Evolutionary conservation across 495 filamentous ascomycete species (phyloP), one percentile per base, ranked within the genome.

Genomic region (Bombardia bombarda): DNA sequence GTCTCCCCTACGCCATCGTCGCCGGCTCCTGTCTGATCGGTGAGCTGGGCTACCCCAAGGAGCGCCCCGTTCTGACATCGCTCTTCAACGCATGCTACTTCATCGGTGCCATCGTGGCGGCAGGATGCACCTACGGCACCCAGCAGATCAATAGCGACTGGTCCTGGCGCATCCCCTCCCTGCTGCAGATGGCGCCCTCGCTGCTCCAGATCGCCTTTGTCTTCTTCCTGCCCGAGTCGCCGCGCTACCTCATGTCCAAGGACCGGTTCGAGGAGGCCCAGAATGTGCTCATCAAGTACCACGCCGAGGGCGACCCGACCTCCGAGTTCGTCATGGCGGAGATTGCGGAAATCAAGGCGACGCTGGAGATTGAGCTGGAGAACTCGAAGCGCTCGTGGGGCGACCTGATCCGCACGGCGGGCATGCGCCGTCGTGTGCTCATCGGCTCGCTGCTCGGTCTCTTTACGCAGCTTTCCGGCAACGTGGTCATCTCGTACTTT

Each of bases 51-150:
- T 75, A 82, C 54, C 83, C 81, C 9, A 81, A 79, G 51, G 77
- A 84, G 50, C 72, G 80, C 28, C 67, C 75, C 3, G 70, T 79
- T 28, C 49, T 86, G 16, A 83, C 77, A 12, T 79, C 78, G 1
- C 67, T 84, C 4, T 84, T 82, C 67, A 83, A 84, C 52, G 73
- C 75, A 4, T 73, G 69, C 16, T 83, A 77, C 56, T 84, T 78
- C 52, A 63, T 82, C 46, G 79, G 81, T 5, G 68, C 73, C 37
- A 77, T 83, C 38, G 65, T 77, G 13, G 79, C 78, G 13, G 78
- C 78, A 0, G 69, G 72, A 8, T 64, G 75, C 5, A 75, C 72
- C 0, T 70, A 75, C 39, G 79, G 79, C 7, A 83, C 78, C 1
- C 70, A 77, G 42, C 50, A 50, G 5, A 78, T 82, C 42, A 22